phyloP scores from a whole-genome alignment of 257 asterid genomes.

The Anisodus acutangulus region DNA sequence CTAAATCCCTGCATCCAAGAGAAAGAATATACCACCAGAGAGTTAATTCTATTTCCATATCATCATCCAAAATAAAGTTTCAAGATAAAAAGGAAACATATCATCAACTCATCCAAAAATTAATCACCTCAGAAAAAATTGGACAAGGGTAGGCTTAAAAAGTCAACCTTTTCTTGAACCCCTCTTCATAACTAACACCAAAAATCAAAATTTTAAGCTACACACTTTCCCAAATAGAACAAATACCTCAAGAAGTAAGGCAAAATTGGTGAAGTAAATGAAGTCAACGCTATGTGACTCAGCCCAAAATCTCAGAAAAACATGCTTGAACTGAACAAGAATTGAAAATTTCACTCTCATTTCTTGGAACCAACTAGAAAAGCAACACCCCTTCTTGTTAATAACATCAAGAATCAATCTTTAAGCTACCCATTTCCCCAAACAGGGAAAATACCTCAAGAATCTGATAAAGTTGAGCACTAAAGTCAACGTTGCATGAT shows the following conservation, averaged over 20 bases:
- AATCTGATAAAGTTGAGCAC: neutral
- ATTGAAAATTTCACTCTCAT: neutral
- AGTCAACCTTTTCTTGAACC: slow-evolving; percentile 5
- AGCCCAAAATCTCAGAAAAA: neutral
- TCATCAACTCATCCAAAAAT: neutral
- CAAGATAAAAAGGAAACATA: neutral
- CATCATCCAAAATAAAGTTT: neutral
- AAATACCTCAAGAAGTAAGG: neutral
- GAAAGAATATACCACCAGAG: neutral
- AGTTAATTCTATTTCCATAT: neutral
- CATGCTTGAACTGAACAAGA: neutral
- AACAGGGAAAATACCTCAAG: neutral
- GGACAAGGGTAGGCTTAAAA: slow-evolving; percentile 8
- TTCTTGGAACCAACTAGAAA: neutral
- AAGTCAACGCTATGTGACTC: neutral
- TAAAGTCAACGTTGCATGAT: slow-evolving; percentile 14
- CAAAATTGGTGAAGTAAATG: neutral
- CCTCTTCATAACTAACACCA: slow-evolving; percentile 19
- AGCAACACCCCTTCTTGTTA: neutral
- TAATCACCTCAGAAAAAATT: neutral
- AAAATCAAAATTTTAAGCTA: slow-evolving; percentile 14
- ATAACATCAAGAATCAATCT: neutral
- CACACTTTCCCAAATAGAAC: neutral
- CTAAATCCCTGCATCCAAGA: neutral
- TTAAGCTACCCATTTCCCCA: slow-evolving; percentile 20